Evolutionary conservation across 208 protist genomes (phyloP).

Genomic region (Leishmania aethiopica): DNA sequence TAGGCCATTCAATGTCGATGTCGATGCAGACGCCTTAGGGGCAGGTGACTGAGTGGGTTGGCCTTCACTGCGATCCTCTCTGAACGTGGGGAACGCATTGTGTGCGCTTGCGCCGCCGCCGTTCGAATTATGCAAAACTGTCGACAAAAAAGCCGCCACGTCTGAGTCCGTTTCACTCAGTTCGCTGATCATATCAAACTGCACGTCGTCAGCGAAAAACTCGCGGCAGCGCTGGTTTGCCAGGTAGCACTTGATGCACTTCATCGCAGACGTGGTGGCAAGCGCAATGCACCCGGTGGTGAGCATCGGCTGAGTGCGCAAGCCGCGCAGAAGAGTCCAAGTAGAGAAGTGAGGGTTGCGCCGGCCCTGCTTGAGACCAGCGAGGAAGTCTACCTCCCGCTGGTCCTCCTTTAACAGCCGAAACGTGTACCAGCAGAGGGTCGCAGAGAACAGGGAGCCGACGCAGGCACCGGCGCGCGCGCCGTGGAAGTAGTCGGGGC

Average conservation of each 20-base stretch:
- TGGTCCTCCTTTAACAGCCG: constrained; percentile 56
- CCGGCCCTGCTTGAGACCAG: constrained; percentile 40
- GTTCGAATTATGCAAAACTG: neutral
- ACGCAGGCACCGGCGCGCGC: constrained; percentile 52
- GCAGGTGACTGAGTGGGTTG: neutral
- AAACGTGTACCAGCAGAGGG: constrained; percentile 44
- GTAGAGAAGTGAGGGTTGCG: constrained; percentile 41
- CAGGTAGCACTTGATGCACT: constrained; percentile 68
- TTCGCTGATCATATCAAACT: constrained; percentile 50
- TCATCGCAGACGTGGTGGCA: constrained; percentile 59
- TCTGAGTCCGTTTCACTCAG: constrained; percentile 26
- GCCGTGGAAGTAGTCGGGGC: constrained; percentile 76
- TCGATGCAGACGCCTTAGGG: too few relatives aligned
- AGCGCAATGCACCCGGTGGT: constrained; percentile 73
- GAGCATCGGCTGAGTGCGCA: constrained; percentile 76
- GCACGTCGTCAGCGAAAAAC: constrained; percentile 76
- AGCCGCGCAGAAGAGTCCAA: constrained; percentile 58
- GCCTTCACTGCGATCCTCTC: neutral
- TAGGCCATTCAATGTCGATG: neutral
- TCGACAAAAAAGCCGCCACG: constrained; percentile 10
- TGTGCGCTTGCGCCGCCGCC: neutral
- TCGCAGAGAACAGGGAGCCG: constrained; percentile 46
- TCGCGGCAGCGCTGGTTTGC: constrained; percentile 72
- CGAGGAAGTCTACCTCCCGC: constrained; percentile 41
- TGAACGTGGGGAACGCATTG: too few relatives aligned